phyloP scores from a whole-genome alignment of 495 filamentous ascomycete genomes.

The Aspergillus heteromorphus region DNA sequence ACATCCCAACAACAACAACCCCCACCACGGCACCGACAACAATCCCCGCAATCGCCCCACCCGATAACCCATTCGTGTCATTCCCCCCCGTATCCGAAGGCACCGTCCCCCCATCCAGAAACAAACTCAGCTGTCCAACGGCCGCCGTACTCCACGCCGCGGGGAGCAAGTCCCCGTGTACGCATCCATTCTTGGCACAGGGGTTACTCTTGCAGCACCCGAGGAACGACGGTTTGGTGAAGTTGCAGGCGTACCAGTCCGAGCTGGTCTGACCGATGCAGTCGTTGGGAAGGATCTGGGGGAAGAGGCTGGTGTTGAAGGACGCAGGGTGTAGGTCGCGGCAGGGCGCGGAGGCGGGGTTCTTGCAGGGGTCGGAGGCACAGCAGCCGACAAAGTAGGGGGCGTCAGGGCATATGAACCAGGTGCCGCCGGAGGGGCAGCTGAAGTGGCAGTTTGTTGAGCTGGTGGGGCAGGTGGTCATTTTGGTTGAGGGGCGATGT shows the following conservation, averaged over 20 bases:
- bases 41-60: too few relatives aligned
- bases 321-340: constrained; percentile 17
- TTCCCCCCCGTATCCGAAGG: too few relatives aligned
- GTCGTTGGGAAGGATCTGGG: constrained; percentile 12
- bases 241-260: constrained; percentile 23
- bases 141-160: constrained; percentile 14
- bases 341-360: constrained; percentile 18
- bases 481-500: background rate
- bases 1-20: too few relatives aligned
- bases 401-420: constrained; percentile 18
- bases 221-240: constrained; percentile 18
- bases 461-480: constrained; percentile 2
- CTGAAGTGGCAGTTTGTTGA: constrained; percentile 13
- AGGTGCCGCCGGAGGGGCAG: constrained; percentile 24
- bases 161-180: constrained; percentile 13
- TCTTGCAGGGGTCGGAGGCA: constrained; percentile 18
- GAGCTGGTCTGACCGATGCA: constrained; percentile 8
- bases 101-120: constrained; percentile 15
- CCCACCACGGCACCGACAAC: too few relatives aligned
- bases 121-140: constrained; percentile 11
- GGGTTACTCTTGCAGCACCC: constrained; percentile 21
- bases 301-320: constrained; percentile 11
- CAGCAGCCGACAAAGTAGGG: constrained; percentile 28
- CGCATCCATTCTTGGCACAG: constrained; percentile 17
- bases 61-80: too few relatives aligned